Evolutionary conservation across 495 filamentous ascomycete genomes (phyloP).

Genomic region (Aspergillus coremiiformis): DNA sequence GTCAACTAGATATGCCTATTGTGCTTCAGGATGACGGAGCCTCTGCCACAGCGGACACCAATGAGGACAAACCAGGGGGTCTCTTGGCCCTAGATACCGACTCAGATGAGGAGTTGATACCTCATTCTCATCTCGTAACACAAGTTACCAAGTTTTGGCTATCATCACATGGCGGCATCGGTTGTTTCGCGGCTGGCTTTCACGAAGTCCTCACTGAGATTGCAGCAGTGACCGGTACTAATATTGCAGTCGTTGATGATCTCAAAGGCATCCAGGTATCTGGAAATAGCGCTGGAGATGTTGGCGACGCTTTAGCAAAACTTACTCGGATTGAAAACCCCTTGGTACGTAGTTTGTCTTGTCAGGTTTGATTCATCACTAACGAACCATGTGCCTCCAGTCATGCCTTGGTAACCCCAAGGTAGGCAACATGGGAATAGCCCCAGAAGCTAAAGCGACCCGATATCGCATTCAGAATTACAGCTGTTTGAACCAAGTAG

Average conservation of each 20-base stretch:
- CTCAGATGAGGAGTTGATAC: slow-evolving; percentile 7
- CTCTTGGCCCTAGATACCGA: slow-evolving; percentile 11
- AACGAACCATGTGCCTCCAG: slow-evolving; percentile 4
- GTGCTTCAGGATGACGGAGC: slow-evolving; percentile 3
- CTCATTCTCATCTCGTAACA: not conserved
- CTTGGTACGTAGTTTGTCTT: slow-evolving; percentile 11
- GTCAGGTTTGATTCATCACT: not conserved
- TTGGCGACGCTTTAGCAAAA: slow-evolving; percentile 60
- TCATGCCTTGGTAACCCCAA: slow-evolving; percentile 3
- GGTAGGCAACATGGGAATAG: slow-evolving; percentile 5
- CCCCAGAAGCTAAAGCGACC: not conserved
- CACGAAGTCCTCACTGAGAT: slow-evolving; percentile 10
- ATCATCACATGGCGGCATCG: slow-evolving; percentile 9
- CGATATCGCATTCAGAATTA: slow-evolving; percentile 12
- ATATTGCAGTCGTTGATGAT: slow-evolving; percentile 15
- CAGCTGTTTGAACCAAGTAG: slow-evolving; percentile 8
- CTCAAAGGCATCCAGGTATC: slow-evolving; percentile 16
- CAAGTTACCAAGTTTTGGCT: slow-evolving; percentile 16
- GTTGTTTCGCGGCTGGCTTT: slow-evolving; percentile 12
- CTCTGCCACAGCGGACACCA: not conserved
- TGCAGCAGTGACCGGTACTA: slow-evolving; percentile 15
- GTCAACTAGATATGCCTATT: slow-evolving; percentile 8
- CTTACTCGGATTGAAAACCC: slow-evolving; percentile 58
- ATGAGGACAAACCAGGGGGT: not conserved
- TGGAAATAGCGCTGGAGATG: slow-evolving; percentile 37